Evolutionary conservation across 305 asterid genomes (phyloP).

Genomic region (Fraxinus dipetala): DNA sequence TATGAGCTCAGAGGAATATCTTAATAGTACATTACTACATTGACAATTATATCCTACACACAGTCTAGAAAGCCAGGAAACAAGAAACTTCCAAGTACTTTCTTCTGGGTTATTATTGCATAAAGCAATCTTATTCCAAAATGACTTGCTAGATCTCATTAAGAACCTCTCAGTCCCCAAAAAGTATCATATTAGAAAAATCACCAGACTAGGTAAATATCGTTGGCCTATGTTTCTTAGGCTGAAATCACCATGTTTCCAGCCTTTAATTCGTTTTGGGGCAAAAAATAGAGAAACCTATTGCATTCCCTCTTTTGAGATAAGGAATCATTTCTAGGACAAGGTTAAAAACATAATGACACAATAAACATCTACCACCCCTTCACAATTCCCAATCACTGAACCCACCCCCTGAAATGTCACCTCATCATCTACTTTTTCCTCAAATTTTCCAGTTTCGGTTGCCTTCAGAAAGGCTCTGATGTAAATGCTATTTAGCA

Average conservation of each 20-base stretch:
- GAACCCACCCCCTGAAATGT: neutral
- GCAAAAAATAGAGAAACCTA: neutral
- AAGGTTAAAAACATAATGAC: neutral
- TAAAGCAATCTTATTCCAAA: neutral
- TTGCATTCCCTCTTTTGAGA: neutral
- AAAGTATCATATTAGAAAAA: neutral
- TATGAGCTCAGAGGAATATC: constrained; percentile 18
- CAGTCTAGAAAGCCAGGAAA: neutral
- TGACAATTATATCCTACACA: neutral
- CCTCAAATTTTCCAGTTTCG: neutral
- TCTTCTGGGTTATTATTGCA: neutral
- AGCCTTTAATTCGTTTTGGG: neutral
- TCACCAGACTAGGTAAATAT: neutral
- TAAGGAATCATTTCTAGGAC: neutral
- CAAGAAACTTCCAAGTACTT: neutral
- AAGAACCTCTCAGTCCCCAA: neutral
- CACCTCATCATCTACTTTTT: neutral
- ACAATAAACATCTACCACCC: neutral
- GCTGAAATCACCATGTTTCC: constrained; percentile 4
- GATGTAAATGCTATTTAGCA: neutral
- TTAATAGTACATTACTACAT: neutral
- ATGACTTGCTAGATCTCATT: neutral
- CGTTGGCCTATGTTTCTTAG: constrained; percentile 1
- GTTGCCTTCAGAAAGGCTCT: neutral
- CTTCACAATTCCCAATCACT: neutral